Evolutionary conservation across 768 basidiomycete genomes (phyloP).

Genomic region (Megacollybia marginata): DNA sequence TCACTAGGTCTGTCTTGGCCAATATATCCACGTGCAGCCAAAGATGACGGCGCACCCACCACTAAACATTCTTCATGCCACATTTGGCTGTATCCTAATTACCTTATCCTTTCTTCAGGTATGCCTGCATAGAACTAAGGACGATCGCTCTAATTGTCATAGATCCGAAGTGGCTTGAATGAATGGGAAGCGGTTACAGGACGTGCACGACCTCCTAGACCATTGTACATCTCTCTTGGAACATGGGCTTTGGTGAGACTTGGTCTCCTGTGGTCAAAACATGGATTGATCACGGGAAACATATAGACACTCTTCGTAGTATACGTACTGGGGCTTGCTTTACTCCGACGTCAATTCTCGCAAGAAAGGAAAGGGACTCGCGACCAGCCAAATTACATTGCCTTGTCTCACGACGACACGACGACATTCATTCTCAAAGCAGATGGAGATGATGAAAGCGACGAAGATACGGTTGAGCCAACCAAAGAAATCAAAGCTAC

Average conservation of each 20-base stretch:
- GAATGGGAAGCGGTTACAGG: constrained; percentile 34
- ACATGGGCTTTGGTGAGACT: neutral
- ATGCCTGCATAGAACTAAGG: constrained; percentile 5
- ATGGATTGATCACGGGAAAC: neutral
- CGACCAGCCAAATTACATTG: constrained; percentile 1
- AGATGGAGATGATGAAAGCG: too few relatives aligned
- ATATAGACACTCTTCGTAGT: neutral
- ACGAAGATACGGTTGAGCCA: too few relatives aligned
- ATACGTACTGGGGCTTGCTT: constrained; percentile 1
- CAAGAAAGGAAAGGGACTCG: constrained; percentile 2
- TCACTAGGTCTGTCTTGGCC: constrained; percentile 44
- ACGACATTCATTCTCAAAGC: too few relatives aligned
- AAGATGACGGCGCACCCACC: constrained; percentile 35
- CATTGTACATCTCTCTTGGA: constrained; percentile 25
- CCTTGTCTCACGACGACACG: neutral
- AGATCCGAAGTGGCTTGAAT: constrained; percentile 37
- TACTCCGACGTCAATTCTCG: constrained; percentile 4
- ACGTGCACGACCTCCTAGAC: constrained; percentile 30
- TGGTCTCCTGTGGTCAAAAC: neutral
- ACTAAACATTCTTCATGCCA: constrained; percentile 49
- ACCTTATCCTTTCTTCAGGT: constrained; percentile 47
- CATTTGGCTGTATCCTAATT: constrained; percentile 42
- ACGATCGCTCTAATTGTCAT: neutral
- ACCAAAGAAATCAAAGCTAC: too few relatives aligned
- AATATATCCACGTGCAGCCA: constrained; percentile 38